Evolutionary conservation across 1,284 basidiomycete genomes (phyloP).

Genomic region (Fomitiporia mediterranea): DNA sequence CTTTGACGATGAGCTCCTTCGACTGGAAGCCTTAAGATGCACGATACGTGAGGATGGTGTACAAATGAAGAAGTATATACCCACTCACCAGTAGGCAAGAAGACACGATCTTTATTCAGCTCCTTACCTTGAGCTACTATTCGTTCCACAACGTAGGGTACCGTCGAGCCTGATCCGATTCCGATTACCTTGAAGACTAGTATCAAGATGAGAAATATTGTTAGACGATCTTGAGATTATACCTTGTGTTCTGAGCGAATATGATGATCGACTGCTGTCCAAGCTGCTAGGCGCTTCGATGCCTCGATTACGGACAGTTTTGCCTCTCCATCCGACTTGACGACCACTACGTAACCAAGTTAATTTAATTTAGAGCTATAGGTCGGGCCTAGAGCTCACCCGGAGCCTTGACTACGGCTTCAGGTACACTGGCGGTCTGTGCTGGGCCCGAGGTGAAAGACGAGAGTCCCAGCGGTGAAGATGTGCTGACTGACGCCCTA

Average conservation of each 20-base stretch:
- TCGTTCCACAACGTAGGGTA: constrained; percentile 95
- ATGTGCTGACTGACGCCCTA: too few relatives aligned
- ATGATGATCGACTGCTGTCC: constrained; percentile 91
- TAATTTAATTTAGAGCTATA: background rate
- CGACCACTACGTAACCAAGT: constrained; percentile 6
- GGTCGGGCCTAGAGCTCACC: constrained; percentile 15
- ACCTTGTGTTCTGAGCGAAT: constrained; percentile 82
- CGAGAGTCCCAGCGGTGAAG: background rate
- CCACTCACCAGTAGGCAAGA: constrained; percentile 87
- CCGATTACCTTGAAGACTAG: constrained; percentile 66
- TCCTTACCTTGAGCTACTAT: constrained; percentile 82
- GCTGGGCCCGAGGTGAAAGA: background rate
- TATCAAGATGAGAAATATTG: background rate
- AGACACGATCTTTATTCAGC: constrained; percentile 77
- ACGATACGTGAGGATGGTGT: constrained; percentile 1
- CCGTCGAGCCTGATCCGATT: constrained; percentile 92
- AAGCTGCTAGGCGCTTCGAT: constrained; percentile 90
- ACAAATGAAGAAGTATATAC: constrained; percentile 20
- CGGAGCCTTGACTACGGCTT: constrained; percentile 20
- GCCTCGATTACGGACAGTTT: constrained; percentile 52
- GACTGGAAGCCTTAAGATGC: constrained; percentile 80
- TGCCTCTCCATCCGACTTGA: constrained; percentile 16
- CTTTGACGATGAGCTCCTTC: constrained; percentile 88
- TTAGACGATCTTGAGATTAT: constrained; percentile 24
- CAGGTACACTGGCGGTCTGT: background rate